Conservation (phyloP, 768 basidiomycete species). For the Paxillus ammoniavirescens region DNA sequence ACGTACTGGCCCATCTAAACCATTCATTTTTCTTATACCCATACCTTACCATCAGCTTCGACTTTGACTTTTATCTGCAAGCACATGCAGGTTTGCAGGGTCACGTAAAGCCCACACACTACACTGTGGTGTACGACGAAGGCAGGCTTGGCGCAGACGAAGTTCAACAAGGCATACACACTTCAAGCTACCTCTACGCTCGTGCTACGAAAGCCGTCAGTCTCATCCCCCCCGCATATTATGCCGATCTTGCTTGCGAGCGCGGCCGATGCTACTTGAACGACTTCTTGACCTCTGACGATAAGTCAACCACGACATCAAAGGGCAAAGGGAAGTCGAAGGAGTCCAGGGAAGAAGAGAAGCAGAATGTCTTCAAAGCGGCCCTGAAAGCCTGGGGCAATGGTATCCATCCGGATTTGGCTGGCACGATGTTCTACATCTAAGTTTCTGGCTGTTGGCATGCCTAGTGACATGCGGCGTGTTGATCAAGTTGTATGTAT, state of each 20-base stretch:
- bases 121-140: conserved; percentile 80
- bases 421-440: conserved; percentile 75
- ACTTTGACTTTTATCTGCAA: conserved; percentile 69
- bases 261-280: conserved; percentile 75
- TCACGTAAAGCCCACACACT: conserved; percentile 70
- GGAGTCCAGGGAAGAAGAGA: conserved; percentile 29
- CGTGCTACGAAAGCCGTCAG: conserved; percentile 85
- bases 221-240: conserved; percentile 76
- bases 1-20: conserved; percentile 21
- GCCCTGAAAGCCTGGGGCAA: conserved; percentile 45
- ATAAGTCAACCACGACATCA: conserved; percentile 42
- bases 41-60: conserved; percentile 41
- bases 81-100: conserved; percentile 77
- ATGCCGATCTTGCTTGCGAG: conserved; percentile 82
- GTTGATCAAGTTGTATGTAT: not conserved
- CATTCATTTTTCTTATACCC: not conserved
- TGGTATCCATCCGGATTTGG: conserved; percentile 56
- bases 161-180: conserved; percentile 71
- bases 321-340: conserved; percentile 35
- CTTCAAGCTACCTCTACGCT: conserved; percentile 71
- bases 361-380: conserved; percentile 16
- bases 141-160: conserved; percentile 64
- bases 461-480: not conserved
- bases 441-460: conserved; percentile 25
- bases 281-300: conserved; percentile 58